These are phyloP conservation scores for Colletotrichum tamarilloi DNA, from an alignment of 2,329 filamentous ascomycete genomes.

Conservation along the genomic window DNA sequence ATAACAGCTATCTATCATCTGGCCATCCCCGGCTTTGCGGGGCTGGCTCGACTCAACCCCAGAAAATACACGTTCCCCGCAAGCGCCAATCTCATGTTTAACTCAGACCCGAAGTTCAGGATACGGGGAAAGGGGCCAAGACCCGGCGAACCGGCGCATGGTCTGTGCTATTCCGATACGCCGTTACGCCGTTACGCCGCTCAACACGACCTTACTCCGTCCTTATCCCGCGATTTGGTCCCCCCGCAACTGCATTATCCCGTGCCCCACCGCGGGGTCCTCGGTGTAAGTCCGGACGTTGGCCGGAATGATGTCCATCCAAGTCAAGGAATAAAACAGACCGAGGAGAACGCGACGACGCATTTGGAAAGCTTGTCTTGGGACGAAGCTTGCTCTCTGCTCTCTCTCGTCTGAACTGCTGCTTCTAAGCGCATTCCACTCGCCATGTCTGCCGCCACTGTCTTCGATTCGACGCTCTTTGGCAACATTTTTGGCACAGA, in stretches of 20 bases:
- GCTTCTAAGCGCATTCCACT: background rate
- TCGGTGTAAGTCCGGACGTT: conserved; percentile 16
- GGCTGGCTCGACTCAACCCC: conserved; percentile 7
- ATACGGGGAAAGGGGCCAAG: conserved; percentile 4
- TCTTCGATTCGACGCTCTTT: conserved; percentile 62
- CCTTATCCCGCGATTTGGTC: conserved; percentile 1
- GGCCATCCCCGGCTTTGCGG: conserved; percentile 10
- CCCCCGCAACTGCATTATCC: conserved; percentile 23
- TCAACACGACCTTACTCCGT: background rate
- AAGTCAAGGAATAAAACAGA: conserved; percentile 1
- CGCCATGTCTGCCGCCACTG: conserved; percentile 40
- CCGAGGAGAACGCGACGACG: background rate
- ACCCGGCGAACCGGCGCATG: conserved; percentile 12
- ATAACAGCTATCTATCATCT: background rate
- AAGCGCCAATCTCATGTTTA: conserved; percentile 3
- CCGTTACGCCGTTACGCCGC: conserved; percentile 23
- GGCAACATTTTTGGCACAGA: conserved; percentile 62
- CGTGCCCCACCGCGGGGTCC: conserved; percentile 12
- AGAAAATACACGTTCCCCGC: conserved; percentile 15
- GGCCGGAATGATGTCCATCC: background rate
- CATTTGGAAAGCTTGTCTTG: background rate
- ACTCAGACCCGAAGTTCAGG: background rate
- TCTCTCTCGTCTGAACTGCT: background rate
- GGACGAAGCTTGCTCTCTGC: background rate
- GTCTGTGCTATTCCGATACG: conserved; percentile 24